Percentiles rank a stretch among this genome's conserved stretches.
phyloP scores from a whole-genome alignment of 2,329 filamentous ascomycete genomes.

The Epichloe sibirici region DNA sequence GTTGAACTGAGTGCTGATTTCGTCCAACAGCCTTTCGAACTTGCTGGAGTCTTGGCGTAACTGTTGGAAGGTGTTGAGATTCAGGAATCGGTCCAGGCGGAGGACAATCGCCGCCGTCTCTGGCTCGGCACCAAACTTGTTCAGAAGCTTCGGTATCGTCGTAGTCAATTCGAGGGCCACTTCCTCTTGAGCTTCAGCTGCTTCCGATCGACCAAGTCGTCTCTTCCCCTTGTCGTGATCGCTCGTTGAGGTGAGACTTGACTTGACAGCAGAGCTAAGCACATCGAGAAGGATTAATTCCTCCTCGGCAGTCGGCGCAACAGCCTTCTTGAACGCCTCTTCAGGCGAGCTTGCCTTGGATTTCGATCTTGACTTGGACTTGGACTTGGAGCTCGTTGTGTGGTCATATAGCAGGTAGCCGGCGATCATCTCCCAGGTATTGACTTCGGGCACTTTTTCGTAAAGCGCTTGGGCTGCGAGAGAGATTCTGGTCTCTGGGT shows the following conservation, averaged over 20 bases:
- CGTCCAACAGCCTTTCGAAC: constrained; percentile 72
- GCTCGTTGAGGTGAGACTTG: constrained; percentile 52
- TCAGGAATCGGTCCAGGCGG: constrained; percentile 72
- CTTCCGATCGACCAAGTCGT: constrained; percentile 47
- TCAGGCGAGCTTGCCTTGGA: constrained; percentile 43
- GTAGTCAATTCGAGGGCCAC: constrained; percentile 65
- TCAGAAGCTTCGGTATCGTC: constrained; percentile 74
- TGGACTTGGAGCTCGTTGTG: constrained; percentile 48
- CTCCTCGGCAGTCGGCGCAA: constrained; percentile 63
- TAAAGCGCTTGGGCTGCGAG: constrained; percentile 78
- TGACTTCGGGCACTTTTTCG: constrained; percentile 67
- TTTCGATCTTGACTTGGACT: constrained; percentile 36
- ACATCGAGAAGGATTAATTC: constrained; percentile 81
- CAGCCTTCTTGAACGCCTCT: constrained; percentile 54
- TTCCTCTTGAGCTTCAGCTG: constrained; percentile 61
- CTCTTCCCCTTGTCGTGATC: constrained; percentile 52
- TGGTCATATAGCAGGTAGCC: constrained; percentile 91
- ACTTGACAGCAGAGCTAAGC: constrained; percentile 69
- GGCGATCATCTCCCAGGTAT: constrained; percentile 77
- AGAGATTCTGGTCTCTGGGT: constrained; percentile 69
- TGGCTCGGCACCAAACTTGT: constrained; percentile 85
- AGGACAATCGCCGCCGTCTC: constrained; percentile 78
- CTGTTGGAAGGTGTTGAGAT: constrained; percentile 79
- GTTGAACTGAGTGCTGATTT: constrained; percentile 87
- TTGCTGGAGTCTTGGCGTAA: constrained; percentile 74